A percentile compares a stretch with the other conserved stretches of the same genome.
Conservation (phyloP, 331 rosid genomes). For the Cucumis variabilis region DNA sequence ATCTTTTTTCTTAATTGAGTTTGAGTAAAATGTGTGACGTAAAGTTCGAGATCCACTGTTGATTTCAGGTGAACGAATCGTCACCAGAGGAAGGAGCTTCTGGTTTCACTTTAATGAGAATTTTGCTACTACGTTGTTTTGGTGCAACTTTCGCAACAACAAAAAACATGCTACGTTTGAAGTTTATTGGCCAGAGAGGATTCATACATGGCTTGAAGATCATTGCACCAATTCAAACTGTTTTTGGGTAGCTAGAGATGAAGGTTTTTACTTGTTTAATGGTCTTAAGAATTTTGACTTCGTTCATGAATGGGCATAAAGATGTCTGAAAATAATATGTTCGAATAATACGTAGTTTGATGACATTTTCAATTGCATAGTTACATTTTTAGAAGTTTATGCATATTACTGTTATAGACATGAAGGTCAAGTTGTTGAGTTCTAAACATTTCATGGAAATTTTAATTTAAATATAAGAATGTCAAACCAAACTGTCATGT, state of each 20-base stretch:
- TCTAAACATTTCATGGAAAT: too few relatives aligned
- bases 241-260: neutral
- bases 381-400: too few relatives aligned
- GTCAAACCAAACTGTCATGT: too few relatives aligned
- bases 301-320: neutral
- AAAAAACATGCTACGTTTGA: neutral
- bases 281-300: neutral
- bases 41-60: neutral
- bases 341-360: too few relatives aligned
- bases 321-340: neutral
- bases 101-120: neutral
- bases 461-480: too few relatives aligned
- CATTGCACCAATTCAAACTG: neutral
- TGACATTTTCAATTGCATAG: neutral
- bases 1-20: neutral
- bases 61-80: neutral
- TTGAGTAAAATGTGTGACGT: neutral
- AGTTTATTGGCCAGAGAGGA: neutral
- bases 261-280: neutral
- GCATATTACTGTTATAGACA: too few relatives aligned
- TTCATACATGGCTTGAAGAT: neutral
- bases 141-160: neutral
- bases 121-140: neutral
- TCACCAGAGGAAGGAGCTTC: too few relatives aligned
- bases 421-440: too few relatives aligned